Evolutionary conservation across 164 flowering plant species (phyloP), one percentile per base, ranked within the genome.

Genomic region (Cinnamomum chago): DNA sequence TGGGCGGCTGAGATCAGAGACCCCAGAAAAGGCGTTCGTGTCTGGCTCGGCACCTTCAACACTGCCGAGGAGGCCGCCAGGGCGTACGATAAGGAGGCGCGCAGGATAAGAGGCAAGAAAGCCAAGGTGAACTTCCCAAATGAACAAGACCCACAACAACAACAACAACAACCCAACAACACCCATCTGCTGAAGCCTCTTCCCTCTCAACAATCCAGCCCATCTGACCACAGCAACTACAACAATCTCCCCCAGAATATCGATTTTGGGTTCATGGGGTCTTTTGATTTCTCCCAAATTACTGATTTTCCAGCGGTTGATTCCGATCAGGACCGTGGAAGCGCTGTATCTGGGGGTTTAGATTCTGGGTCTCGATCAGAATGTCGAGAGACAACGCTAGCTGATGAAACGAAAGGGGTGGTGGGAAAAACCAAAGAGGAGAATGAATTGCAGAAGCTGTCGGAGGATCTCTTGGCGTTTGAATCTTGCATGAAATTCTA

Each of bases 381-480:
- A 28, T 76, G 12, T 28, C 64, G 17, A 3, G 35, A 71, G 55
- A 51, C 76, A 11, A 55, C 72, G 0, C 23, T 55, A 22, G 78
- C 3, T 27, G 23, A 50, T 23, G 24, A 55, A 27, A 72, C 7
- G 27, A 1, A 30, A 50, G 66, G 18, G 27, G 23, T 22, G 24
- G n/a, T 64, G 50, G 50, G 15, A 40, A 50, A 30, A 76, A 65
- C 40, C 20, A 55, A 55, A 47, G 79, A 86, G 62, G 83, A 80
- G 62, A 76, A 50, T 23, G 88, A 83, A 74, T 86, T 86, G 60
- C 77, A 78, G 88, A 85, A 82, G 78, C 83, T 92, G 58, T 86
- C 93, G 2, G 89, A 92, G 75, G 98, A 92, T 80, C 83, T 94
- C 5, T 86, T 85, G 89, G 97, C 92, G 7, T 92, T 83, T 50